phyloP scores from a whole-genome alignment of 306 rosid genomes.

The Psophocarpus tetragonolobus region DNA sequence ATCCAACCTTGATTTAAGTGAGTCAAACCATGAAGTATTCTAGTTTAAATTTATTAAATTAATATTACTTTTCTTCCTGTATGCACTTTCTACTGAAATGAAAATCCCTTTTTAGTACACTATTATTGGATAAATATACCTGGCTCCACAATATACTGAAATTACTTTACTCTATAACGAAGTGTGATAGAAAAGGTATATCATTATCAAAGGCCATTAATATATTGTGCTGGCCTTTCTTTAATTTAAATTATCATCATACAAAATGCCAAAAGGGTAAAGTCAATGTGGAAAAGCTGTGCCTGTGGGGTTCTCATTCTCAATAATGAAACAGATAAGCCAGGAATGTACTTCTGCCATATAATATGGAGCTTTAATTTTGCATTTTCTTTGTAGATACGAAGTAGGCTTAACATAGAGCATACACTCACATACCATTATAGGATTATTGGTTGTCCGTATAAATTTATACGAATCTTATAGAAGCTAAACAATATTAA shows the following conservation, averaged over 20 bases:
- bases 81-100: not conserved
- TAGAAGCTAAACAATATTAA: too few relatives aligned
- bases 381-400: not conserved
- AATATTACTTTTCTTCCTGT: not conserved
- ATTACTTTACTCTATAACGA: not conserved
- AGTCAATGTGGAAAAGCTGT: not conserved
- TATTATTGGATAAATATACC: not conserved
- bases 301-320: not conserved
- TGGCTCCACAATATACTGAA: not conserved
- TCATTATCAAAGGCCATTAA: too few relatives aligned
- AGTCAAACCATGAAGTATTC: not conserved
- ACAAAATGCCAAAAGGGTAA: too few relatives aligned
- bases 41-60: not conserved
- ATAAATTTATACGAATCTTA: too few relatives aligned
- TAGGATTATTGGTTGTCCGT: too few relatives aligned
- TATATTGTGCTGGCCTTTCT: too few relatives aligned
- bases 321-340: not conserved
- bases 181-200: too few relatives aligned
- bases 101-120: not conserved
- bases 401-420: not conserved
- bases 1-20: not conserved
- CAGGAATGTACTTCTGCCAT: not conserved
- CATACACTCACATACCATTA: too few relatives aligned
- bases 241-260: too few relatives aligned
- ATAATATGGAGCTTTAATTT: not conserved